phyloP scores from a whole-genome alignment of 1,139 yeast species.

The Diutina pseudorugosa region DNA sequence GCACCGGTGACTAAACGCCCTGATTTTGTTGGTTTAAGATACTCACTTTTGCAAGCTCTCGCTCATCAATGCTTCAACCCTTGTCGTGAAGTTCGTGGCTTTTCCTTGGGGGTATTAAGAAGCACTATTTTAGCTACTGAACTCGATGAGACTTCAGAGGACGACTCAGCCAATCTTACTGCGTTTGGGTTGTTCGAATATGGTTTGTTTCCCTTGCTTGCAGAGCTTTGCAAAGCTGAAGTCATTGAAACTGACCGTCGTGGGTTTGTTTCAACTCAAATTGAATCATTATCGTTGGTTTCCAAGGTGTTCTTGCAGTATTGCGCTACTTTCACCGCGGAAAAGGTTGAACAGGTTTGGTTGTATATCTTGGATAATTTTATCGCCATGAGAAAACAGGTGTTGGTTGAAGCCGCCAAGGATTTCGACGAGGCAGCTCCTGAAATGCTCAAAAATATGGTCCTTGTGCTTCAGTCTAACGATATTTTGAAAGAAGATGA shows the following conservation, averaged over 20 bases:
- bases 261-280: conserved; percentile 55
- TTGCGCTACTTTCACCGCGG: conserved; percentile 12
- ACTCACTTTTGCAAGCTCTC: conserved; percentile 63
- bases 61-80: conserved; percentile 88
- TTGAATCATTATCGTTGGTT: conserved; percentile 52
- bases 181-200: conserved; percentile 52
- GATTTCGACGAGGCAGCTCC: conserved; percentile 42
- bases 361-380: conserved; percentile 23
- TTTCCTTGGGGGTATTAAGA: conserved; percentile 49
- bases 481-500: conserved; percentile 14
- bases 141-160: conserved; percentile 12
- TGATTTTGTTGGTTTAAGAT: conserved; percentile 15
- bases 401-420: conserved; percentile 15
- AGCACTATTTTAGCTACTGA: conserved; percentile 23
- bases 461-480: conserved; percentile 24
- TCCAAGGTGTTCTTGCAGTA: conserved; percentile 59
- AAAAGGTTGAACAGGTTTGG: conserved; percentile 21
- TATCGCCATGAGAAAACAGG: conserved; percentile 15
- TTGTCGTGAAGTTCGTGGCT: conserved; percentile 60
- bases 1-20: conserved; percentile 17
- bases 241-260: conserved; percentile 50
- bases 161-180: conserved; percentile 19
- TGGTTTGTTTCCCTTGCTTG: conserved; percentile 65
- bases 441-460: conserved; percentile 53
- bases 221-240: conserved; percentile 54